These are phyloP conservation scores for Mallotus japonicus DNA, from an alignment of 441 rosid species.

Conservation along the genomic window DNA sequence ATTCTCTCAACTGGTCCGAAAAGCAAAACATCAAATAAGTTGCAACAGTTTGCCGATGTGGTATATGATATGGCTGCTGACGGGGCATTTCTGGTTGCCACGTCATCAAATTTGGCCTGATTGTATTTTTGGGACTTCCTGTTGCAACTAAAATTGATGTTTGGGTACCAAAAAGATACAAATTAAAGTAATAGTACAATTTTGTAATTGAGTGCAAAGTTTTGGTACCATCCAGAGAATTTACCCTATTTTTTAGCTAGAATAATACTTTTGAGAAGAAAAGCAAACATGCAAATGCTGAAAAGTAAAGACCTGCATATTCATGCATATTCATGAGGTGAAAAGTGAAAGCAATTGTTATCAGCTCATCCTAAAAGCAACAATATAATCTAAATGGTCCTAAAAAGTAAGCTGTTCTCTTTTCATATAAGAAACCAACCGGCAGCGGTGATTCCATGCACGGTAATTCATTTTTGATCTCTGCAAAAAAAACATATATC, in stretches of 20 bases:
- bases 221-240: too few relatives aligned
- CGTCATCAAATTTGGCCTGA: too few relatives aligned
- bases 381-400: conserved; percentile 4
- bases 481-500: conserved; percentile 38
- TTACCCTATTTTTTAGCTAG: conserved; percentile 16
- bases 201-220: too few relatives aligned
- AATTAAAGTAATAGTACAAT: too few relatives aligned
- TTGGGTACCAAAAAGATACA: too few relatives aligned
- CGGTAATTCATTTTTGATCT: conserved; percentile 94
- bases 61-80: too few relatives aligned
- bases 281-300: neutral
- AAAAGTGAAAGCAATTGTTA: conserved; percentile 19
- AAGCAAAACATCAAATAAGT: too few relatives aligned
- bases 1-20: too few relatives aligned
- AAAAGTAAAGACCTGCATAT: neutral
- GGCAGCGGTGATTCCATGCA: conserved; percentile 97
- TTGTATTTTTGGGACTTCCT: too few relatives aligned
- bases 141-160: too few relatives aligned
- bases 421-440: conserved; percentile 84
- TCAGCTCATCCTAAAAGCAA: conserved; percentile 6
- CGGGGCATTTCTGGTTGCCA: too few relatives aligned
- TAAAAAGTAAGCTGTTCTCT: conserved; percentile 56
- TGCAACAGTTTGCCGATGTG: too few relatives aligned
- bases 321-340: neutral
- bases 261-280: conserved; percentile 4